Evolutionary conservation across 257 asterid genomes (phyloP).

Genomic region (Solanum infundibuliforme): DNA sequence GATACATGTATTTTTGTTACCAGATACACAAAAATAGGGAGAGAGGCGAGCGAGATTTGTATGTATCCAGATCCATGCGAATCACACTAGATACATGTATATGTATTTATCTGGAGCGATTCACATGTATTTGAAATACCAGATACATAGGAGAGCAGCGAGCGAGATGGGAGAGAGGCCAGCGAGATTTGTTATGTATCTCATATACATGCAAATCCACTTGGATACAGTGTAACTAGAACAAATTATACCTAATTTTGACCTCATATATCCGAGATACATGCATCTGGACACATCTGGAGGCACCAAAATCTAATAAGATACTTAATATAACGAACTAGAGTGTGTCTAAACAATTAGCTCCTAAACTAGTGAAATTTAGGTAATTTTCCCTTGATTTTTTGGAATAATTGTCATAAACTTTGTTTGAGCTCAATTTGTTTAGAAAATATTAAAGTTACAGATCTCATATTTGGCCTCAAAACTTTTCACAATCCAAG

Average conservation of each 20-base stretch:
- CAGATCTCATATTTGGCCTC: background rate
- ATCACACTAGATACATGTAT: background rate
- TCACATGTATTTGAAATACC: background rate
- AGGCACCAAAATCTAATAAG: too few relatives aligned
- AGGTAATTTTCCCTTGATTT: fast-evolving
- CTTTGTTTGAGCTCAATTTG: background rate
- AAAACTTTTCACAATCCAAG: background rate
- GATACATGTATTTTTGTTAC: background rate
- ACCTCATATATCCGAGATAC: background rate
- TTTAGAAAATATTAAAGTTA: background rate
- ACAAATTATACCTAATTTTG: too few relatives aligned
- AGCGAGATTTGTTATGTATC: background rate
- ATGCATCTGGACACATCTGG: too few relatives aligned
- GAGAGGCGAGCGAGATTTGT: background rate
- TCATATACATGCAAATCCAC: fast-evolving
- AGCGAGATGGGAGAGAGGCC: fast-evolving
- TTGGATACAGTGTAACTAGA: too few relatives aligned
- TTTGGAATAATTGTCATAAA: background rate
- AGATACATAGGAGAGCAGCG: fast-evolving
- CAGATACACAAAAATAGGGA: background rate
- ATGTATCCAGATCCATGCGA: background rate
- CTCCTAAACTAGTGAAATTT: too few relatives aligned
- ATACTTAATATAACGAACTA: too few relatives aligned
- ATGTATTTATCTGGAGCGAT: background rate
- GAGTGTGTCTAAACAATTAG: too few relatives aligned